Evolutionary conservation across 306 rosid genomes (phyloP).

Genomic region (Elaeagnus macrophylla): DNA sequence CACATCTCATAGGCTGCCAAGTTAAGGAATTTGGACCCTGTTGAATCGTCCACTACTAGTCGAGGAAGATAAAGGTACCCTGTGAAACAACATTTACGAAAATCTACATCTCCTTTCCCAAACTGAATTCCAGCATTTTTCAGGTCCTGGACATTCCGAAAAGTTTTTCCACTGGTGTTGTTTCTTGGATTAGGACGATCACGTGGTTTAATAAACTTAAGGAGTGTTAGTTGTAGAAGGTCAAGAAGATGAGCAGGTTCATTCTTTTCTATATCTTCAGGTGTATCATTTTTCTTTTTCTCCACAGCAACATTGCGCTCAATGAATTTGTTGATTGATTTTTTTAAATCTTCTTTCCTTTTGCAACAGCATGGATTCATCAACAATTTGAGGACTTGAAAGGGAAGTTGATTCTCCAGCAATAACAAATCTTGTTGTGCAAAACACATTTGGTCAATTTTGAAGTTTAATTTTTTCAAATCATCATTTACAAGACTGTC

Average conservation of each 20-base stretch:
- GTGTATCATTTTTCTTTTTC: background rate
- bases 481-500: too few relatives aligned
- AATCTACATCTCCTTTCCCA: background rate
- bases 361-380: background rate
- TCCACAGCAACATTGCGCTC: background rate
- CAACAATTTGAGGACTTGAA: slow-evolving; percentile 6
- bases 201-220: background rate
- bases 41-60: slow-evolving; percentile 13
- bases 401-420: slow-evolving; percentile 30
- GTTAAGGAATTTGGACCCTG: slow-evolving; percentile 12
- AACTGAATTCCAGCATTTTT: slow-evolving; percentile 11
- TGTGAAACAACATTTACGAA: background rate
- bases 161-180: background rate
- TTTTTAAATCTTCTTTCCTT: fast-evolving
- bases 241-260: slow-evolving; percentile 15
- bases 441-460: slow-evolving; percentile 1
- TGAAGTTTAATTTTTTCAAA: background rate
- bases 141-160: slow-evolving; percentile 17
- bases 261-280: background rate
- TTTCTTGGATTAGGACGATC: background rate
- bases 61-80: slow-evolving; percentile 16
- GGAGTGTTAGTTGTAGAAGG: slow-evolving; percentile 1
- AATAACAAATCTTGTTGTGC: slow-evolving; percentile 18
- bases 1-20: slow-evolving; percentile 38
- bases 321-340: background rate